Percentiles rank a stretch among this genome's conserved stretches.
These are phyloP conservation scores for Coleophoma eucalyptorum DNA, from an alignment of 2,329 filamentous ascomycete species.

Conservation along the genomic window DNA sequence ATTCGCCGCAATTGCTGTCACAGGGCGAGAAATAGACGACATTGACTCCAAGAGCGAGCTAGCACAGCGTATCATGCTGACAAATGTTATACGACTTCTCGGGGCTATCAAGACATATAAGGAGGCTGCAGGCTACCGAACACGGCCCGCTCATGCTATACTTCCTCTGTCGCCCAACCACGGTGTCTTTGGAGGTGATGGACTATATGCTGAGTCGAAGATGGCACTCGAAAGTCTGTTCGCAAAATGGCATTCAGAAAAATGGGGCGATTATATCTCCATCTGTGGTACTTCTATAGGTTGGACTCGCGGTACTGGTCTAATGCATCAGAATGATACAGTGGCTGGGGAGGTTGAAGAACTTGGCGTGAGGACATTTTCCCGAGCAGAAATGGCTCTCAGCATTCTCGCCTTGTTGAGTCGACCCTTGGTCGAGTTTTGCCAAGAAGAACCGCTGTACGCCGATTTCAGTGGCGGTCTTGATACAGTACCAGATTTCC, in stretches of 20 bases:
- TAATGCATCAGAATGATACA: constrained; percentile 95
- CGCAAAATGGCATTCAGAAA: constrained; percentile 95
- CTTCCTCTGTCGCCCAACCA: constrained; percentile 96
- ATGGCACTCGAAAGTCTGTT: constrained; percentile 93
- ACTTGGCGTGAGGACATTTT: constrained; percentile 93
- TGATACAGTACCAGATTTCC: constrained; percentile 90
- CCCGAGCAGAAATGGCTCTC: constrained; percentile 98
- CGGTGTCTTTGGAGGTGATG: constrained; percentile 93
- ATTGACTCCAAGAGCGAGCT: constrained; percentile 96
- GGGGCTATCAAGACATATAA: constrained; percentile 55
- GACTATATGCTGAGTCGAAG: constrained; percentile 96
- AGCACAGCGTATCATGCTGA: constrained; percentile 96
- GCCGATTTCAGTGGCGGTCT: constrained; percentile 94
- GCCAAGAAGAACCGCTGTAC: constrained; percentile 88
- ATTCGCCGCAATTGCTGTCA: constrained; percentile 94
- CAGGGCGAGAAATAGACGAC: constrained; percentile 80
- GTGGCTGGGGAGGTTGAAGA: constrained; percentile 93
- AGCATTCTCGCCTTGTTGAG: constrained; percentile 93
- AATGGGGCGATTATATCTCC: constrained; percentile 91
- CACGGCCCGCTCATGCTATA: constrained; percentile 89
- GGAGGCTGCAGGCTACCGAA: constrained; percentile 78
- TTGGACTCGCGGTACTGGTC: constrained; percentile 93
- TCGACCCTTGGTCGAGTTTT: constrained; percentile 83
- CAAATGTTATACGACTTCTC: constrained; percentile 47
- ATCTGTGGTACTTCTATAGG: constrained; percentile 97